A percentile compares a stretch with the other conserved stretches of the same genome.
Conservation (phyloP, 345 rosid genomes). For the Eucalyptus fibrosa region DNA sequence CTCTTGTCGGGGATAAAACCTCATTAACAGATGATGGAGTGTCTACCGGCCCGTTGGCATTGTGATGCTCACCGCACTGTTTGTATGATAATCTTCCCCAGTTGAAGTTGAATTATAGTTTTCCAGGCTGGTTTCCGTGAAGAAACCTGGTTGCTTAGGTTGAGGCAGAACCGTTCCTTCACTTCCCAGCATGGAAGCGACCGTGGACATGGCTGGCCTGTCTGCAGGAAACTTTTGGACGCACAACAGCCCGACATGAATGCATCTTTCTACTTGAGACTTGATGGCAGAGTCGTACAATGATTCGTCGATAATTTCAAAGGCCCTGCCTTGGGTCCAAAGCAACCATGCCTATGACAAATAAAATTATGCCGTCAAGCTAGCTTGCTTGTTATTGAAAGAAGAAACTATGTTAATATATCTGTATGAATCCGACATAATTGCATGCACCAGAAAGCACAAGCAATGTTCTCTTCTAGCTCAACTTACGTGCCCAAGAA, state of each 20-base stretch:
- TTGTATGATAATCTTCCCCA: not conserved
- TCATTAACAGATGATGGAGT: not conserved
- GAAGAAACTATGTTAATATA: not conserved
- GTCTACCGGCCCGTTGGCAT: not conserved
- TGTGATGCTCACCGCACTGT: not conserved
- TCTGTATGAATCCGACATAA: not conserved
- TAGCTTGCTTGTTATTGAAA: not conserved
- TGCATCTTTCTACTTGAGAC: not conserved
- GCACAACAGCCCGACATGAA: conserved; percentile 7
- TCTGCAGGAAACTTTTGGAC: conserved; percentile 10
- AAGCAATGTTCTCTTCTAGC: not conserved
- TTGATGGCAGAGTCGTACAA: not conserved
- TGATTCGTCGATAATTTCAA: not conserved
- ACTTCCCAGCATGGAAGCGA: conserved; percentile 6
- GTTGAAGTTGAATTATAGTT: not conserved
- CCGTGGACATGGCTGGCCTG: conserved; percentile 7
- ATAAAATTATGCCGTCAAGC: not conserved
- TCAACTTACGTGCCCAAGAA: conserved; percentile 9
- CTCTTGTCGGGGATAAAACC: not conserved
- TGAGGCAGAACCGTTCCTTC: not conserved
- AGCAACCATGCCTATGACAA: conserved; percentile 9
- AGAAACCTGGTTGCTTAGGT: conserved; percentile 14
- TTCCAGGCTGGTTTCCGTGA: not conserved
- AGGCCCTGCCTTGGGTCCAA: not conserved
- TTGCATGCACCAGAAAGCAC: not conserved